Conservation (phyloP, 257 asterid species). For the Parsonsia alboflavescens region DNA sequence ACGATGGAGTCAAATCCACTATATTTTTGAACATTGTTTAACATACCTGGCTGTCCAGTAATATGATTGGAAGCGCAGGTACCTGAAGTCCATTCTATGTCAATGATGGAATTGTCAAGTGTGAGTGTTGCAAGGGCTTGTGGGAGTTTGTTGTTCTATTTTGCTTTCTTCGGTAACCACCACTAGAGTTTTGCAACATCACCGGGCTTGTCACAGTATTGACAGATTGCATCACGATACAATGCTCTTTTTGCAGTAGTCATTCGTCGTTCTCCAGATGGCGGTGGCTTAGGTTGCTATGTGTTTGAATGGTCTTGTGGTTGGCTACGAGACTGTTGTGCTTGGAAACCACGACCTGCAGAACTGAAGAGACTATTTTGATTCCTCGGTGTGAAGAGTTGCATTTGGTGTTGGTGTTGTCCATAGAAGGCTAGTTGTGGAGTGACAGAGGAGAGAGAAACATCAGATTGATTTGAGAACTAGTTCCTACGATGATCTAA, state of each 20-base stretch:
- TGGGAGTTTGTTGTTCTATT: neutral
- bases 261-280: too few relatives aligned
- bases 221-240: neutral
- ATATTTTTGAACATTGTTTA: neutral
- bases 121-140: too few relatives aligned
- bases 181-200: neutral
- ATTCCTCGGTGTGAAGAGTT: too few relatives aligned
- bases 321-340: too few relatives aligned
- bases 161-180: neutral
- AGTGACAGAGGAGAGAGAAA: neutral
- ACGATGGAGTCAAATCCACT: neutral
- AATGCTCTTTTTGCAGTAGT: too few relatives aligned
- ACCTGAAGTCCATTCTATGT: neutral
- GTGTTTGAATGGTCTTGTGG: too few relatives aligned
- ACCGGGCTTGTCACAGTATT: neutral
- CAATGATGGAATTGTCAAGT: too few relatives aligned
- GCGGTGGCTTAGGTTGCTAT: too few relatives aligned
- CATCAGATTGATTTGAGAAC: neutral
- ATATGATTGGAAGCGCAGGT: neutral
- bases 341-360: neutral
- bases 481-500: neutral
- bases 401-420: neutral
- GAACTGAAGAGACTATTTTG: neutral
- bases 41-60: neutral
- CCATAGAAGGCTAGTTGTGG: neutral